Evolutionary conservation across 129 eudicot species (phyloP).

Genomic region (Flaveria bidentis): DNA sequence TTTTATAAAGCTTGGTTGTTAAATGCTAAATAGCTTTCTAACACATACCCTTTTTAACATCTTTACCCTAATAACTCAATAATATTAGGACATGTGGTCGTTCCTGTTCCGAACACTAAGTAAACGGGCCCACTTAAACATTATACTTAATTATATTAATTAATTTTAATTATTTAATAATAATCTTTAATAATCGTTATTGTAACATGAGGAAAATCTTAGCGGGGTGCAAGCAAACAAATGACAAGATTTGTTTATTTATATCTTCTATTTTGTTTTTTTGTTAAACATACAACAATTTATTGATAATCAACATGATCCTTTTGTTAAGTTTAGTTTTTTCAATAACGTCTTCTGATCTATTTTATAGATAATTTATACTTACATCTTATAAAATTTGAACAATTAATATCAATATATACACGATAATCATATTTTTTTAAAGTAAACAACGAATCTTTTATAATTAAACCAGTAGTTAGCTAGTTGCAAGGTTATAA

Average conservation of each 20-base stretch:
- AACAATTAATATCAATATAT: no score
- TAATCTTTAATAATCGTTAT: background rate
- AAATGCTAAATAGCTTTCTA: background rate
- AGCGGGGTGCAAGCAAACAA: slow-evolving; percentile 10
- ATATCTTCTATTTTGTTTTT: background rate
- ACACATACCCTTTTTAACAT: background rate
- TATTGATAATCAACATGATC: background rate
- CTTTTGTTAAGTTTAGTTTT: background rate
- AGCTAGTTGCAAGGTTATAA: no score
- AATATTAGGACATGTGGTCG: slow-evolving; percentile 5
- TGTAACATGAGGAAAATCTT: background rate
- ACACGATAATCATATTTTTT: background rate
- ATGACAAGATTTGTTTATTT: background rate
- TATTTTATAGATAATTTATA: no score
- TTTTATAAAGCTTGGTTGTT: background rate
- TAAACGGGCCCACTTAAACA: background rate
- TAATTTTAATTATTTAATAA: background rate
- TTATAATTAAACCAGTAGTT: no score
- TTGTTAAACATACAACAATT: background rate
- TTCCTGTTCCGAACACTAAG: background rate
- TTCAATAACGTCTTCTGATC: no score
- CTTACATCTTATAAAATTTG: no score
- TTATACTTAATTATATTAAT: background rate
- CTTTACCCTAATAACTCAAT: background rate
- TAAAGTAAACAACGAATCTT: background rate